Conservation (phyloP, 2,329 filamentous ascomycete species). For the Trichoderma arundinaceum region DNA sequence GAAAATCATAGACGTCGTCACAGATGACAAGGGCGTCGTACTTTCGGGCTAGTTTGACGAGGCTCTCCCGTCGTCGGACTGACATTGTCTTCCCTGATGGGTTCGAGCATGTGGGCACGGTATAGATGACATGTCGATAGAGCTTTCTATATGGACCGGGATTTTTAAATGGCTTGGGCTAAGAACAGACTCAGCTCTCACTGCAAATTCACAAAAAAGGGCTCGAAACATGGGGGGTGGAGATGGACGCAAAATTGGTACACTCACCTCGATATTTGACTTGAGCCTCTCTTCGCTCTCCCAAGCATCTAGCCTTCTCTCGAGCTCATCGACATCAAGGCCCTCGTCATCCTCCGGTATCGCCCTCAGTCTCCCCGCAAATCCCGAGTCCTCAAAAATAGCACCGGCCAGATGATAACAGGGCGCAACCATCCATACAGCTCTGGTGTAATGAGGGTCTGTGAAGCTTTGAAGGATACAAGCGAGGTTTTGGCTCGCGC, state of each 20-base stretch:
- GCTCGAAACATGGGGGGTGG: not conserved
- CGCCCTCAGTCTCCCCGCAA: conserved; percentile 68
- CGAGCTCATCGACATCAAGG: conserved; percentile 66
- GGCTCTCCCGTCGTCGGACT: conserved; percentile 64
- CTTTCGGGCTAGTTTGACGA: conserved; percentile 78
- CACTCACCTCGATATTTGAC: conserved; percentile 28
- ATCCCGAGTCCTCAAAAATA: conserved; percentile 84
- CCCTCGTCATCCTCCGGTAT: conserved; percentile 81
- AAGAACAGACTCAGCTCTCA: conserved; percentile 8
- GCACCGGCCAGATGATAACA: conserved; percentile 83
- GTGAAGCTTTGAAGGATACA: conserved; percentile 80
- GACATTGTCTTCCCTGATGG: conserved; percentile 86
- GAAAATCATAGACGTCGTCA: conserved; percentile 94
- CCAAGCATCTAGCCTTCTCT: conserved; percentile 40
- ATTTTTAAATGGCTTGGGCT: conserved; percentile 57
- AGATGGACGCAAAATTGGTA: not conserved
- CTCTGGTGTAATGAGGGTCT: conserved; percentile 75
- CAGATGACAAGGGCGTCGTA: conserved; percentile 82
- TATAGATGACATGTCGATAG: conserved; percentile 87
- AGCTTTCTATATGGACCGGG: conserved; percentile 69
- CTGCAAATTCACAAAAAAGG: not conserved
- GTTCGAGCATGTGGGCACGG: conserved; percentile 87
- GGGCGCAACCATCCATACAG: conserved; percentile 81
- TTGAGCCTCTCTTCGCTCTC: conserved; percentile 39
- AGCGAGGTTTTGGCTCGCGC: conserved; percentile 82